phyloP scores from a whole-genome alignment of 305 asterid genomes.

The Nicotiana rustica region DNA sequence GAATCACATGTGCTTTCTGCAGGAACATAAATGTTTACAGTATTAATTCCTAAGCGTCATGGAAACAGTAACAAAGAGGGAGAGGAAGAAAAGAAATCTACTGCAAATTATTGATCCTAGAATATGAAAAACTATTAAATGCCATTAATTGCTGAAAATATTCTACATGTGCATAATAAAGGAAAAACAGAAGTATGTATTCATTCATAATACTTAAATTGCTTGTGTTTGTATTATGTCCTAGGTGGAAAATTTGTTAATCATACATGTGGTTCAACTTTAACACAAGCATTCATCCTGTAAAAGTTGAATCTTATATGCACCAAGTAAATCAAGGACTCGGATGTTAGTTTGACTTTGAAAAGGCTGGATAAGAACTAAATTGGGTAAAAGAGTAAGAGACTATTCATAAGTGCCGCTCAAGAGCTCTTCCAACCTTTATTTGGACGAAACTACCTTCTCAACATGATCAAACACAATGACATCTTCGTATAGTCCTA shows the following conservation, averaged over 20 bases:
- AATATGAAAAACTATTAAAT: slow-evolving; percentile 3
- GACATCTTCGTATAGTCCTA: slow-evolving; percentile 86
- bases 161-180: not conserved
- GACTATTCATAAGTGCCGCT: not conserved
- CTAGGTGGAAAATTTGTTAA: not conserved
- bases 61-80: slow-evolving; percentile 7
- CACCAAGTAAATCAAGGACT: not conserved
- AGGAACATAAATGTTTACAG: slow-evolving; percentile 20
- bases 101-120: not conserved
- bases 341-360: not conserved
- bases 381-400: not conserved
- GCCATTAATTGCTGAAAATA: not conserved
- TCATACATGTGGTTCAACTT: not conserved
- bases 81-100: not conserved
- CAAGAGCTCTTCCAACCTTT: slow-evolving; percentile 1
- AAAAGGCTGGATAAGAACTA: not conserved
- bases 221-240: not conserved
- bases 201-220: not conserved
- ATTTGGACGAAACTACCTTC: slow-evolving; percentile 55
- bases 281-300: not conserved
- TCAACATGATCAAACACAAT: slow-evolving; percentile 89
- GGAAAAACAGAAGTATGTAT: not conserved
- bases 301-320: not conserved
- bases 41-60: not conserved
- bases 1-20: slow-evolving; percentile 81